Evolutionary conservation across 2,329 filamentous ascomycete genomes (phyloP).

Genomic region (Calonectria montana): DNA sequence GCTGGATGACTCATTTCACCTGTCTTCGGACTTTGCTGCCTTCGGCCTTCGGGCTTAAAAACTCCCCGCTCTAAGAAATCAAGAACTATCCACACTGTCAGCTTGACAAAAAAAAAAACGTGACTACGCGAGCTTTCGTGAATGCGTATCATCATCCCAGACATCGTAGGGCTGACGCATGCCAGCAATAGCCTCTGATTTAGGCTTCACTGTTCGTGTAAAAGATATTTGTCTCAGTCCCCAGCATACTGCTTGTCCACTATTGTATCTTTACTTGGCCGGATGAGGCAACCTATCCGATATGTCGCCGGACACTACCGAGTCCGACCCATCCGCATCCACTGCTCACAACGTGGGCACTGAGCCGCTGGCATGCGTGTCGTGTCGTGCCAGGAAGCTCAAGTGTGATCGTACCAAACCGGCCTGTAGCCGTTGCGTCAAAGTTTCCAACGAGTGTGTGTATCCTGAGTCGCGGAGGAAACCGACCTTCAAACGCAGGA

Average conservation of each 20-base stretch:
- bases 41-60: constrained; percentile 41
- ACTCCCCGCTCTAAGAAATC: constrained; percentile 30
- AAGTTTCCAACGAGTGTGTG: constrained; percentile 80
- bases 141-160: constrained; percentile 24
- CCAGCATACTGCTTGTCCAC: background rate
- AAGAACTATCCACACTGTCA: constrained; percentile 13
- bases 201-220: constrained; percentile 9
- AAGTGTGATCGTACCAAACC: constrained; percentile 87
- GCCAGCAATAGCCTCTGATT: constrained; percentile 12
- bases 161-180: constrained; percentile 21
- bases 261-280: constrained; percentile 13
- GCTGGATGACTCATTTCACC: constrained; percentile 32
- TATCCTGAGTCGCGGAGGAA: constrained; percentile 93
- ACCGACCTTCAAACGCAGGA: constrained; percentile 86
- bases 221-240: background rate
- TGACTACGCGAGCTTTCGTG: constrained; percentile 31
- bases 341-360: constrained; percentile 31
- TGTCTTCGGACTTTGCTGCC: constrained; percentile 33
- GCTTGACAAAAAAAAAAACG: constrained; percentile 27
- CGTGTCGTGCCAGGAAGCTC: constrained; percentile 86
- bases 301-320: constrained; percentile 38
- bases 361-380: constrained; percentile 79
- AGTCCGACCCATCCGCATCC: constrained; percentile 34
- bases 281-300: constrained; percentile 29
- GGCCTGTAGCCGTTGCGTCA: constrained; percentile 81